Evolutionary conservation across 73 alveolate genomes (phyloP), one percentile per base, ranked within the genome.

Genomic region (Paraurostyla sp.): DNA sequence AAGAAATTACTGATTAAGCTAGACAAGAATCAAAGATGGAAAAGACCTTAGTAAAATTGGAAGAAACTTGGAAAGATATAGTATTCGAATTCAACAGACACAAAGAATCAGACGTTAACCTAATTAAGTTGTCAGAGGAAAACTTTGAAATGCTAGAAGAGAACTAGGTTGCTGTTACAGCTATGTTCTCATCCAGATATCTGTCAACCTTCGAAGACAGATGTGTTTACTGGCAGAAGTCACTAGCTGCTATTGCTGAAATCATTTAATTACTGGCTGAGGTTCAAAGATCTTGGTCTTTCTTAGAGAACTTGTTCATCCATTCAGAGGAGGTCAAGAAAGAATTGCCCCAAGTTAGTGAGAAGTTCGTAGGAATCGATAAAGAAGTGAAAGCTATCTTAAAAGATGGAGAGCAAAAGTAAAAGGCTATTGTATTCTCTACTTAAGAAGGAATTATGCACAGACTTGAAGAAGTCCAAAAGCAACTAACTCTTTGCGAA

Each of bases 341-440:
- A 93, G 99, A 99, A 97, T 97, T 99, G 56, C 99, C 99, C n/a
- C 94, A 96, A 60, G 99, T 97, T 88, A 92, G 99, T n/a, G 99
- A 97, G 94, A 92, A 94, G 71, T 98, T 98, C 95, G 98, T 95
- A 35, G 98, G 94, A 63, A 97, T 98, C 41, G 99, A 98, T 86
- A 96, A 93, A 87, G 98, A 90, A 87, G 99, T 97, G 83, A 97
- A 97, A 93, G 98, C 95, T 85, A 97, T 99, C 75, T 92, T 99
- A 91, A 91, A 94, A 90, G 94, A 91, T 42, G 99, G 99, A 35
- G 81, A 85, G 65, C 94, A 90, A 62, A 95, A 83, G 35, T 90
- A 95, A 58, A 88, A 86, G 43, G 94, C 97, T 59, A 71, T 96
- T 57, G 97, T 96, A 30, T 99, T 98, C 96, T 99, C 99, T 87